Conservation (phyloP, 257 asterid species). For the Solanum commersonii region DNA sequence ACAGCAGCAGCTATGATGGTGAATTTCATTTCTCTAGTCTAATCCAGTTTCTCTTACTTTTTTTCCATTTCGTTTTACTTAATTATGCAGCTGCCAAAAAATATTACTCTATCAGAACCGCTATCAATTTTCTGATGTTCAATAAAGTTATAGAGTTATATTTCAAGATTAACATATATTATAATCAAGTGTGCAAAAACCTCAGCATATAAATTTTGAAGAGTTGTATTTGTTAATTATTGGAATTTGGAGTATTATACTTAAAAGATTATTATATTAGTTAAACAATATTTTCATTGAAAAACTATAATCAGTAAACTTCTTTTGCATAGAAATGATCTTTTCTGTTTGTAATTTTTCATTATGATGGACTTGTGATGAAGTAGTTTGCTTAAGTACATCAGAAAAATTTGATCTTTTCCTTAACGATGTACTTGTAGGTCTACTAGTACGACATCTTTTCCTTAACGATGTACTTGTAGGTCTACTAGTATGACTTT, state of each 20-base stretch:
- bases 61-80: background rate
- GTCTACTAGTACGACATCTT: background rate
- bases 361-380: background rate
- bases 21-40: background rate
- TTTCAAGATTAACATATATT: background rate
- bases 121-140: background rate
- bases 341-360: background rate
- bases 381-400: background rate
- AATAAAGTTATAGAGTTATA: background rate
- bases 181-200: background rate
- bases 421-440: background rate
- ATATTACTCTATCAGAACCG: background rate
- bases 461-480: background rate
- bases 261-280: background rate
- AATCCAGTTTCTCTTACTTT: no score
- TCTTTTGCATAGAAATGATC: background rate
- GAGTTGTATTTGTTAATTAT: background rate
- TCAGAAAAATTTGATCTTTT: background rate
- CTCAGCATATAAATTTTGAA: background rate
- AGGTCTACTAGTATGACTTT: background rate
- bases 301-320: background rate
- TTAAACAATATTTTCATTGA: background rate
- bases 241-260: background rate
- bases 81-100: background rate
- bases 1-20: conserved; percentile 94